These are phyloP conservation scores for Boletus rubroflammeus DNA, from an alignment of 768 basidiomycete genomes.

Conservation along the genomic window DNA sequence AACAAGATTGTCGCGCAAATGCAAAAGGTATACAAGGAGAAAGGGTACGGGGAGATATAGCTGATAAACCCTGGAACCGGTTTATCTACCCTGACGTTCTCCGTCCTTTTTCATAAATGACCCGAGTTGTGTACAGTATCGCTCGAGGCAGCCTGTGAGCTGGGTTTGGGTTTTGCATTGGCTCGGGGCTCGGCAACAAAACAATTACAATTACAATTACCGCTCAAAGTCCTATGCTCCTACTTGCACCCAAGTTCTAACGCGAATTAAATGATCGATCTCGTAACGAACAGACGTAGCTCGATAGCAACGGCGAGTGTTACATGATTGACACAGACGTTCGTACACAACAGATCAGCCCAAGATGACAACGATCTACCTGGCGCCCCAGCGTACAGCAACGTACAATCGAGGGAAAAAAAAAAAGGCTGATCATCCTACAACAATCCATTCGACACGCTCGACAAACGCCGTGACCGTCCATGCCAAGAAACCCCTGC, in stretches of 20 bases:
- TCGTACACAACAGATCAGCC: neutral
- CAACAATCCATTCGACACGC: neutral
- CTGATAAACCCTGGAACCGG: neutral
- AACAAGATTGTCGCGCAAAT: constrained; percentile 50
- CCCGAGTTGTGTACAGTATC: neutral
- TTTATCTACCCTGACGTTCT: neutral
- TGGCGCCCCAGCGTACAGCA: neutral
- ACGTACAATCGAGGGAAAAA: neutral
- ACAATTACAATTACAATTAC: too few species aligned
- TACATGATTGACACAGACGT: neutral
- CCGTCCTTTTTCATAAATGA: neutral
- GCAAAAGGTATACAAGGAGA: constrained; percentile 51
- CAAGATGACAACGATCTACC: neutral
- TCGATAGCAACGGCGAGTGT: neutral
- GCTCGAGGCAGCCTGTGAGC: neutral
- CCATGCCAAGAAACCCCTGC: neutral
- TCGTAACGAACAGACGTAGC: neutral
- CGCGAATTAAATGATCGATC: neutral
- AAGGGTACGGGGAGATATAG: constrained; percentile 45
- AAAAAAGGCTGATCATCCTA: neutral
- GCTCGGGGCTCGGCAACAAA: neutral
- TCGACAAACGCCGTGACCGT: neutral
- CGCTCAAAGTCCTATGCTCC: too few species aligned
- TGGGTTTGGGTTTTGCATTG: neutral
- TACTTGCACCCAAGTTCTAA: neutral